Evolutionary conservation across 164 flowering plant species (phyloP), one percentile per base, ranked within the genome.

Genomic region (Vitis rupestris): DNA sequence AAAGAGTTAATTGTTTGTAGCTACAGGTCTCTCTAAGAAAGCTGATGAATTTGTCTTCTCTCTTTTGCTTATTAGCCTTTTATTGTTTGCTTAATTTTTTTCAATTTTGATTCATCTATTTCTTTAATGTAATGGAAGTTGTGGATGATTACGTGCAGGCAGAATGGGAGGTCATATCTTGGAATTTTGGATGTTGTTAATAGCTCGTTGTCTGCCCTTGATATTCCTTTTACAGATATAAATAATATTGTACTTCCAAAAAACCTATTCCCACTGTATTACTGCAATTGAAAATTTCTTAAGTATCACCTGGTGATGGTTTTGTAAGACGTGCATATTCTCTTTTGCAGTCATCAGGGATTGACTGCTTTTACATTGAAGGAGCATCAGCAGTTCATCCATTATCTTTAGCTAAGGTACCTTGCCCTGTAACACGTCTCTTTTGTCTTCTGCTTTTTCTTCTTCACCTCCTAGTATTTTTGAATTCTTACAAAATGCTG

Each of bases 151-250:
- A 10, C 9, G 30, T 83, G 79, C 92, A 95, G 98, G 86, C 83
- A 88, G 76, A 90, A 88, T 29, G 99, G 99, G 65, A 89, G 81
- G 69, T 93, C 99, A 60, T 83, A 76, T 81, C 80, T 95, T 79
- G 98, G 92, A 70, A 74, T 91, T 58, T 62, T 93, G 56, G 88
- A 93, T 81, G 82, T 70, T 74, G 79, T 7, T 71, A 80, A 78
- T 61, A 68, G 79, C 69, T 79, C 81, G 12, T 63, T 89, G 11
- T 73, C 88, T 27, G 66, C 77, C 63, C 86, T 93, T 65, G 87
- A 91, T 79, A 75, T 88, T 73, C 93, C 98, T 72, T 89, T 90
- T 81, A 90, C 94, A 48, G 97, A 90, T 78, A 81, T 95, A 61
- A 82, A 74, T 57, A 88, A 88, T 61, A 82, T 91, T 70, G 98